These are phyloP conservation scores for Schizophyllum amplum DNA, from an alignment of 1,284 basidiomycete genomes.

Conservation along the genomic window DNA sequence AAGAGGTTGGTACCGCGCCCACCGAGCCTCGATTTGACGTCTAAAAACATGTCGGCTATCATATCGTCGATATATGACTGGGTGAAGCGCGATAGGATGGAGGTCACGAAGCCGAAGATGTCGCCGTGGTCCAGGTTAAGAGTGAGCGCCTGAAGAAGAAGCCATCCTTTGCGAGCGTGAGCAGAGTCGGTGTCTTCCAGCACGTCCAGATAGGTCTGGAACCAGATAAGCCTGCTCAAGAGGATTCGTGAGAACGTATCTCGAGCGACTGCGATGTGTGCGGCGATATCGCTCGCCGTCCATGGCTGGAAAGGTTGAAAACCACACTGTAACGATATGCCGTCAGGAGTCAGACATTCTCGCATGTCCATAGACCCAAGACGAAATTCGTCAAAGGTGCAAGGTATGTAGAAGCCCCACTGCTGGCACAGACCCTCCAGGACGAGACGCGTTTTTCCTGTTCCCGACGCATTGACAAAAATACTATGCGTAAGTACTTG, in stretches of 20 bases:
- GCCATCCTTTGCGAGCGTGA: no score
- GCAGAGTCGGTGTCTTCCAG: no score
- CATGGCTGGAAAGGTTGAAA: not conserved
- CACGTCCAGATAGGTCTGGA: no score
- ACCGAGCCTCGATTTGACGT: not conserved
- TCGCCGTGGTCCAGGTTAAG: not conserved
- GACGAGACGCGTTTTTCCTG: slow-evolving; percentile 3
- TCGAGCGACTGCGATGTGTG: no score
- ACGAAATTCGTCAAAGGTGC: not conserved
- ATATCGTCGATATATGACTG: not conserved
- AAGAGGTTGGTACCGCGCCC: not conserved
- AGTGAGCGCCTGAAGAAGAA: not conserved
- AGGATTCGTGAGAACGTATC: no score
- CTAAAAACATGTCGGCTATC: not conserved
- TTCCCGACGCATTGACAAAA: slow-evolving; percentile 5
- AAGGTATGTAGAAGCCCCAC: slow-evolving; percentile 11
- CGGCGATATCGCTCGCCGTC: no score
- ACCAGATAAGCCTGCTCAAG: no score
- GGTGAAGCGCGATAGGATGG: not conserved
- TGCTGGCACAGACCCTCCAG: slow-evolving; percentile 9
- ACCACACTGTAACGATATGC: not conserved
- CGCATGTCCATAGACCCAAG: slow-evolving; percentile 7
- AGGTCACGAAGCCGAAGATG: not conserved
- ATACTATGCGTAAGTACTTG: no score
- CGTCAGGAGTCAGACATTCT: not conserved